Percentiles rank a stretch among this genome's conserved stretches.
These are phyloP conservation scores for Fusarium secorum DNA, from an alignment of 2,329 filamentous ascomycete species.

Conservation along the genomic window DNA sequence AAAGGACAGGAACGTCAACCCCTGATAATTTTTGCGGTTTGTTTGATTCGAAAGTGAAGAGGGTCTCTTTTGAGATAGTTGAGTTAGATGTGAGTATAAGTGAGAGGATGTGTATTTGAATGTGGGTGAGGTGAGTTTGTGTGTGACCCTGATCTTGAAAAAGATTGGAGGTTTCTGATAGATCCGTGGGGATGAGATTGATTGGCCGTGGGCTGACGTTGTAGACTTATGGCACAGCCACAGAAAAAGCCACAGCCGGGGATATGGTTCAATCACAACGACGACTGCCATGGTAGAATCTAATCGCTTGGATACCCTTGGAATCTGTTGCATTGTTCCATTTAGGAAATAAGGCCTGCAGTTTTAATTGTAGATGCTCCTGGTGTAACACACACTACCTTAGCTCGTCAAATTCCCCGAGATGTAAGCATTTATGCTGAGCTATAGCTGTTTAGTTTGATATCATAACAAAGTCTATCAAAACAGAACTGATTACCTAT, in stretches of 20 bases:
- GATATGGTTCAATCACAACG: conserved; percentile 5
- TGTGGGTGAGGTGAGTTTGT: not conserved
- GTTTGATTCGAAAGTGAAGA: conserved; percentile 4
- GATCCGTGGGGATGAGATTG: conserved; percentile 30
- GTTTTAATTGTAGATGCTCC: not conserved
- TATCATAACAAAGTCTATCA: not conserved
- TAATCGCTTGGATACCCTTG: not conserved
- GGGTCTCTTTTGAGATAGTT: not conserved
- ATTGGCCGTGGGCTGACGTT: conserved; percentile 26
- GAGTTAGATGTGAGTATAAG: not conserved
- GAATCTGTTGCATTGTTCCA: not conserved
- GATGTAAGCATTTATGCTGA: not conserved
- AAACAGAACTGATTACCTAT: not conserved
- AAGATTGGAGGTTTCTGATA: conserved; percentile 22
- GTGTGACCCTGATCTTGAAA: conserved; percentile 11
- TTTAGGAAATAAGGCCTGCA: not conserved
- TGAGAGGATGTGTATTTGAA: not conserved
- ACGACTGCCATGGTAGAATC: not conserved
- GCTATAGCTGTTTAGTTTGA: not conserved
- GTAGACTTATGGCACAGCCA: conserved; percentile 16
- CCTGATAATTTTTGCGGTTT: conserved; percentile 5
- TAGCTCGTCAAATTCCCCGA: not conserved
- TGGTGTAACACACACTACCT: not conserved
- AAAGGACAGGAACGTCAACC: conserved; percentile 13
- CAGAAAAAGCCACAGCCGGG: conserved; percentile 31